Evolutionary conservation across 164 flowering plant genomes (phyloP).

Genomic region (Protea cynaroides): DNA sequence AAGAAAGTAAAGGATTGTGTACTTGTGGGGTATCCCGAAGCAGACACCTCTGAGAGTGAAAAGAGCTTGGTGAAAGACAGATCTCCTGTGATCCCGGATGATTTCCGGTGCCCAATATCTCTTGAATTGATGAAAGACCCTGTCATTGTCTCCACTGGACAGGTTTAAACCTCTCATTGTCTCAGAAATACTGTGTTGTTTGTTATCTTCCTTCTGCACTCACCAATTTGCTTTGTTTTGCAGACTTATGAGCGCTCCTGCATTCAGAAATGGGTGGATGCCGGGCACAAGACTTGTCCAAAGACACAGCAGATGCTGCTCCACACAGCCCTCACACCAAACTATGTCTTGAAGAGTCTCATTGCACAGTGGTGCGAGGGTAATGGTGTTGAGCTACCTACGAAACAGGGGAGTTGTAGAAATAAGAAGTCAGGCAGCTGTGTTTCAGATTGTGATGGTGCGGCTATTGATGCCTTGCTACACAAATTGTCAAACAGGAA

Average conservation of each 20-base stretch:
- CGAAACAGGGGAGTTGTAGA: constrained; percentile 37
- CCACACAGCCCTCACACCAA: constrained; percentile 71
- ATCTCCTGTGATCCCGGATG: constrained; percentile 92
- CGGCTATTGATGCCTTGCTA: constrained; percentile 40
- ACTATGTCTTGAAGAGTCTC: constrained; percentile 71
- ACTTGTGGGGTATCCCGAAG: constrained; percentile 38
- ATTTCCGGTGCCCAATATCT: constrained; percentile 91
- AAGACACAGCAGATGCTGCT: constrained; percentile 72
- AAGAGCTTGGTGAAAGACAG: constrained; percentile 50
- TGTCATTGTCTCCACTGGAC: constrained; percentile 93
- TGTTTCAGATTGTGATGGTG: constrained; percentile 53
- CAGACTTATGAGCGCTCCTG: constrained; percentile 82
- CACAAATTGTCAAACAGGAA: constrained; percentile 44
- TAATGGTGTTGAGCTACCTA: constrained; percentile 74
- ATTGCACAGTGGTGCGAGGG: constrained; percentile 83
- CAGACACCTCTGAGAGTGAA: constrained; percentile 39
- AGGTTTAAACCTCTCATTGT: constrained; percentile 38
- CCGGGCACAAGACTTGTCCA: constrained; percentile 84
- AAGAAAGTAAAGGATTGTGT: constrained; percentile 61
- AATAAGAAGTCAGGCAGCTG: constrained; percentile 33
- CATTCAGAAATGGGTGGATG: constrained; percentile 85
- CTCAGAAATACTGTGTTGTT: not conserved
- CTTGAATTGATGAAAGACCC: constrained; percentile 97
- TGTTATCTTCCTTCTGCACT: not conserved
- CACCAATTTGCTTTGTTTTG: constrained; percentile 16